These are phyloP conservation scores for Polyporus tsugae DNA, from an alignment of 1,284 basidiomycete species.

Conservation along the genomic window DNA sequence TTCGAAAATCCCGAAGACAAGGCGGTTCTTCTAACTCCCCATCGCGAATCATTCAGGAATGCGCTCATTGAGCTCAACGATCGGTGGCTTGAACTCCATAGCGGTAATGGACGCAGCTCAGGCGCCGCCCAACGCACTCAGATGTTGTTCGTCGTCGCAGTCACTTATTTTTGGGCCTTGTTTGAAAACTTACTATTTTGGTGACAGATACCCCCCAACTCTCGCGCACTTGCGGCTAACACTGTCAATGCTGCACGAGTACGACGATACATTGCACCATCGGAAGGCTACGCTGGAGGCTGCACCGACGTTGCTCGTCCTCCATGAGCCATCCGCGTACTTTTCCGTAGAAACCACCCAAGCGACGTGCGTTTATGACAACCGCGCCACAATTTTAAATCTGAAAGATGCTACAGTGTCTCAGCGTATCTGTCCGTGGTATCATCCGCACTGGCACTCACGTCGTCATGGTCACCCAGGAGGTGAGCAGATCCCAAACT, in stretches of 20 bases:
- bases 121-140: slow-evolving; percentile 55
- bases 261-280: slow-evolving; percentile 41
- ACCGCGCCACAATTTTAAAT: not conserved
- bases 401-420: slow-evolving; percentile 40
- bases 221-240: slow-evolving; percentile 64
- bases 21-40: slow-evolving; percentile 62
- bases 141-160: slow-evolving; percentile 59
- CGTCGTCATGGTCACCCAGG: slow-evolving; percentile 44
- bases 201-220: slow-evolving; percentile 69
- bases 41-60: slow-evolving; percentile 48
- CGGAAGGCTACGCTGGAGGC: slow-evolving; percentile 51
- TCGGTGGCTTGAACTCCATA: slow-evolving; percentile 57
- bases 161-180: not conserved
- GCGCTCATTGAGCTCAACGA: slow-evolving; percentile 61
- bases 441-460: slow-evolving; percentile 49
- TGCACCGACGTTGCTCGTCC: slow-evolving; percentile 62
- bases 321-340: slow-evolving; percentile 72
- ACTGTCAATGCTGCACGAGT: slow-evolving; percentile 59
- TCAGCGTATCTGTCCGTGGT: slow-evolving; percentile 59
- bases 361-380: slow-evolving; percentile 36
- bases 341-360: slow-evolving; percentile 48
- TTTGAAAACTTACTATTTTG: not conserved
- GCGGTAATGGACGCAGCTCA: slow-evolving; percentile 53
- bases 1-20: slow-evolving; percentile 43
- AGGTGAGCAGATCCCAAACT: slow-evolving; percentile 28